A percentile compares a stretch with the other conserved stretches of the same genome.
These are phyloP conservation scores for Phyllosticta ampelicida DNA, from an alignment of 2,329 filamentous ascomycete species.

Conservation along the genomic window DNA sequence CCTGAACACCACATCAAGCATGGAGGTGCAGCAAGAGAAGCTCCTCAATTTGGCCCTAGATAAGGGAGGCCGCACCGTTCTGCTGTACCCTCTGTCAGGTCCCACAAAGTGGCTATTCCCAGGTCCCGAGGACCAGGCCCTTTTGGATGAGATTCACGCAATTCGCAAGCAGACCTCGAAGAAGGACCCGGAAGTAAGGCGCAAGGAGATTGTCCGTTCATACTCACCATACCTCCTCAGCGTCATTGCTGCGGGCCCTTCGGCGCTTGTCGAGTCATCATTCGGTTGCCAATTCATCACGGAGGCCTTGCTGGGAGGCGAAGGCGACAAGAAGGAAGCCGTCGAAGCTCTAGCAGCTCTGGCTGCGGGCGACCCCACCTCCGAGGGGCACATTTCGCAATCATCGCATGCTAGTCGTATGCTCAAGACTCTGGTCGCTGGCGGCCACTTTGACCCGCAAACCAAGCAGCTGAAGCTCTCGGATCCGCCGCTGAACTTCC, in stretches of 20 bases:
- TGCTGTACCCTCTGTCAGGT: conserved; percentile 71
- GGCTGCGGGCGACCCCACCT: conserved; percentile 26
- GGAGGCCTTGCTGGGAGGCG: conserved; percentile 66
- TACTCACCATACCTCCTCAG: conserved; percentile 66
- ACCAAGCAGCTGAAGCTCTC: conserved; percentile 58
- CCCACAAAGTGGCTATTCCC: conserved; percentile 53
- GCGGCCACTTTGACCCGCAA: conserved; percentile 71
- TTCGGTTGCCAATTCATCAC: conserved; percentile 82
- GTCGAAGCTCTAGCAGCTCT: conserved; percentile 52
- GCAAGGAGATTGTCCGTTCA: conserved; percentile 63
- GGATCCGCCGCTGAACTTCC: conserved; percentile 70
- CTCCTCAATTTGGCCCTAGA: conserved; percentile 56
- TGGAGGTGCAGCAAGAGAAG: conserved; percentile 47
- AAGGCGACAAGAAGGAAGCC: conserved; percentile 64
- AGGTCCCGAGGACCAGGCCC: conserved; percentile 39
- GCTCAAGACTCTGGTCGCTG: conserved; percentile 83
- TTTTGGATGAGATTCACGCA: conserved; percentile 65
- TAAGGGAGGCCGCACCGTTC: conserved; percentile 50
- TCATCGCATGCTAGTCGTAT: conserved; percentile 62
- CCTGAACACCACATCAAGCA: conserved; percentile 38
- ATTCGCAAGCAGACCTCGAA: conserved; percentile 81
- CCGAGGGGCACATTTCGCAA: conserved; percentile 48
- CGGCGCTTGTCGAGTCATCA: conserved; percentile 58
- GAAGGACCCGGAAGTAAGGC: conserved; percentile 70
- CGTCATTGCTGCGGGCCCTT: conserved; percentile 57